Conservation (phyloP, 2,329 filamentous ascomycete species). For the Arachnopeziza araneosa region DNA sequence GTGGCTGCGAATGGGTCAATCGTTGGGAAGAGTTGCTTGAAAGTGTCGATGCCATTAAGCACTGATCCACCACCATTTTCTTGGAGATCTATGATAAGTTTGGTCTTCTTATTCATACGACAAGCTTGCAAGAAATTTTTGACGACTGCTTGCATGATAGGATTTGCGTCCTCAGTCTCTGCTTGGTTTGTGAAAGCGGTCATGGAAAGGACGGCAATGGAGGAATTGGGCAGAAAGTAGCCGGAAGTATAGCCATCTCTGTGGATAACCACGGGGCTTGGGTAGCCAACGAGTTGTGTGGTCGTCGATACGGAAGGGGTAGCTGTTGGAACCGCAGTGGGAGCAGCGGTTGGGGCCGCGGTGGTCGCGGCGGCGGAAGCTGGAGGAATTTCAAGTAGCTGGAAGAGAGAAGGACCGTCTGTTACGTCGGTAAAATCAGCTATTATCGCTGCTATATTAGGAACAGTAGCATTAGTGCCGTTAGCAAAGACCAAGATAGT, state of each 20-base stretch:
- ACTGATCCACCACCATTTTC: slow-evolving; percentile 55
- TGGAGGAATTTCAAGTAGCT: slow-evolving; percentile 7
- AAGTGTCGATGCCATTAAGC: slow-evolving; percentile 51
- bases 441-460: slow-evolving; percentile 27
- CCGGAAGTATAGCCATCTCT: slow-evolving; percentile 19
- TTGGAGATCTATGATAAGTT: slow-evolving; percentile 57
- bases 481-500: slow-evolving; percentile 34
- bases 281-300: background rate
- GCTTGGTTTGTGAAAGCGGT: slow-evolving; percentile 15
- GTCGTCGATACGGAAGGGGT: background rate
- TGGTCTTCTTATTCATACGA: slow-evolving; percentile 42
- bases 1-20: slow-evolving; percentile 23
- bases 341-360: background rate
- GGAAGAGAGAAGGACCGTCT: slow-evolving; percentile 13
- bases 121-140: slow-evolving; percentile 39
- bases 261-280: background rate
- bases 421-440: slow-evolving; percentile 17
- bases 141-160: slow-evolving; percentile 26
- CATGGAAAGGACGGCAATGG: slow-evolving; percentile 35
- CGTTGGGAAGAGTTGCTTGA: slow-evolving; percentile 35
- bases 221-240: slow-evolving; percentile 21
- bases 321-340: background rate
- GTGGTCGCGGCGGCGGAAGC: background rate
- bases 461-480: slow-evolving; percentile 26
- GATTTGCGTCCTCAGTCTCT: background rate